Conservation (phyloP, 257 asterid genomes). For the Lycium ferocissimum region DNA sequence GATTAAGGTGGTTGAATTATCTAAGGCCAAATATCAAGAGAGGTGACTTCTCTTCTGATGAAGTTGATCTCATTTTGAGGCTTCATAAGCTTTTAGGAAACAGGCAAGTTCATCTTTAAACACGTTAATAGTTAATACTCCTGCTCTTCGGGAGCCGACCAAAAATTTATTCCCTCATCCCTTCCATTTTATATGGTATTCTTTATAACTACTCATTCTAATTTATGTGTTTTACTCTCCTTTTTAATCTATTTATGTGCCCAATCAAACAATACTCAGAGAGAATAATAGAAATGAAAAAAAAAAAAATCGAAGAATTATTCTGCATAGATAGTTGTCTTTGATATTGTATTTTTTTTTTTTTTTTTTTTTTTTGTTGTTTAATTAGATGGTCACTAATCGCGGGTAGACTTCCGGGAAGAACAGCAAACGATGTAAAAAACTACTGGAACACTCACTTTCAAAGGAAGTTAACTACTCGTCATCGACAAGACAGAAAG, state of each 20-base stretch:
- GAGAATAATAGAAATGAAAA: too few species aligned
- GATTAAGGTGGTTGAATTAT: slow-evolving; percentile 80
- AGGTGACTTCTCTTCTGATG: slow-evolving; percentile 57
- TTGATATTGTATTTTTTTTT: neutral
- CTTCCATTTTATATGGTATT: too few species aligned
- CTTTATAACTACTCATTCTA: too few species aligned
- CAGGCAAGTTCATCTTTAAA: slow-evolving; percentile 38
- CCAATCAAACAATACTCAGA: neutral
- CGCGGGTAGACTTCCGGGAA: slow-evolving; percentile 70
- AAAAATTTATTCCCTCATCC: too few species aligned
- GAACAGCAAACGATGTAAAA: slow-evolving; percentile 78
- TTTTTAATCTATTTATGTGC: too few species aligned
- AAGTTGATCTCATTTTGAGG: slow-evolving; percentile 53
- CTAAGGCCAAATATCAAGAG: slow-evolving; percentile 72
- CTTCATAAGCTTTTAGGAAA: slow-evolving; percentile 75
- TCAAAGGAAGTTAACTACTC: neutral
- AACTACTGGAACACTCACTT: slow-evolving; percentile 68
- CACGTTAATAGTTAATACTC: too few species aligned
- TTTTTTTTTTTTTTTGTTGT: too few species aligned
- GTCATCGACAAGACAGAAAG: slow-evolving; percentile 38
- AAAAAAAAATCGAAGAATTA: neutral
- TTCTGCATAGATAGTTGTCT: too few species aligned
- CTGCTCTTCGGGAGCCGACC: too few species aligned
- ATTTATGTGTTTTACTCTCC: too few species aligned
- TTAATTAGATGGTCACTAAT: slow-evolving; percentile 68